Percentiles rank a stretch among this genome's conserved stretches.
Evolutionary conservation across 1,284 basidiomycete species (phyloP).

Genomic region (Sporisorium iseilematis-ciliati): DNA sequence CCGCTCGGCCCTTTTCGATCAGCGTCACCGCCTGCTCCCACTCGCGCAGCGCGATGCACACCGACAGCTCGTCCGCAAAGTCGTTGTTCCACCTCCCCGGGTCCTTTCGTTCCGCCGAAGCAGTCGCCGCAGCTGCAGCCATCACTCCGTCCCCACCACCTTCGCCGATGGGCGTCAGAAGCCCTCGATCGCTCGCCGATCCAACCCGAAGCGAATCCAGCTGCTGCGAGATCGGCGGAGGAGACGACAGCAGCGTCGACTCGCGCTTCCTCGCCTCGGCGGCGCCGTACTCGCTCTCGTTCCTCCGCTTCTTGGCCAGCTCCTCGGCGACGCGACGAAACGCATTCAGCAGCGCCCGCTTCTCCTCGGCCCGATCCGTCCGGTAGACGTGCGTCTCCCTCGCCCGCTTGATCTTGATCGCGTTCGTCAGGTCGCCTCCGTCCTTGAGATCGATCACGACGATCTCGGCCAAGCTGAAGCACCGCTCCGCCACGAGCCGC

Average conservation of each 20-base stretch:
- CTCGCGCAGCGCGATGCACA: constrained; percentile 87
- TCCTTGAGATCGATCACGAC: constrained; percentile 95
- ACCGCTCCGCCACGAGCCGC: constrained; percentile 86
- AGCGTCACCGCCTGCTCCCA: constrained; percentile 87
- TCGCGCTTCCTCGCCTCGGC: constrained; percentile 48
- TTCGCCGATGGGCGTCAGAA: constrained; percentile 36
- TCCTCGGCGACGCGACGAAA: constrained; percentile 94
- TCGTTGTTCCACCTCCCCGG: constrained; percentile 83
- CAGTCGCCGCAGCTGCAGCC: constrained; percentile 47
- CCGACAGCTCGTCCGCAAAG: constrained; percentile 89
- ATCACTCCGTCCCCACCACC: constrained; percentile 17
- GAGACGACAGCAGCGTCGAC: constrained; percentile 36
- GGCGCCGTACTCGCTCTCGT: constrained; percentile 79
- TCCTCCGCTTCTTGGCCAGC: constrained; percentile 84
- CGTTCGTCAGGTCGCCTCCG: constrained; percentile 89
- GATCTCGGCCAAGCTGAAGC: constrained; percentile 92
- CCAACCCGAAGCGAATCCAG: constrained; percentile 10
- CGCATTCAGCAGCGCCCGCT: constrained; percentile 84
- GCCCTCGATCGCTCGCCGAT: constrained; percentile 1
- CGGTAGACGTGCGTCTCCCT: constrained; percentile 95
- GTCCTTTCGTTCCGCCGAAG: constrained; percentile 58
- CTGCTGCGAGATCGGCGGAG: constrained; percentile 23
- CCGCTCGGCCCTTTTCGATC: constrained; percentile 82
- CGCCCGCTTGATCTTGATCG: constrained; percentile 92
- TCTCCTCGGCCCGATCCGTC: constrained; percentile 83